These are phyloP conservation scores for Russula abietina DNA, from an alignment of 768 basidiomycete genomes.

Conservation along the genomic window DNA sequence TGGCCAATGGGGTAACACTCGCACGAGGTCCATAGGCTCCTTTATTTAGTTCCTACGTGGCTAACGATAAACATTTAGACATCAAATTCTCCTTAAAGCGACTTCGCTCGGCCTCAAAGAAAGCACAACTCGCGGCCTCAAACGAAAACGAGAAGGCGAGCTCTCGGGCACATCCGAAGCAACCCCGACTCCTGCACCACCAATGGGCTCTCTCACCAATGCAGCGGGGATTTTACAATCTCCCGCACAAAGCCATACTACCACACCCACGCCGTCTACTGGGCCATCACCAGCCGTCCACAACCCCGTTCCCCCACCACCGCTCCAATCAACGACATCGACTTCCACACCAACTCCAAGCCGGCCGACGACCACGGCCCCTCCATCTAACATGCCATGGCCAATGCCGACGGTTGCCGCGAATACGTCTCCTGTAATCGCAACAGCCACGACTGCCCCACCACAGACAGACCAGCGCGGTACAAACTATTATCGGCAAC, in stretches of 20 bases:
- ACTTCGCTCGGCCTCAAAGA: constrained; percentile 74
- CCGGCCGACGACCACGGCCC: constrained; percentile 16
- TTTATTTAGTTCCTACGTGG: background rate
- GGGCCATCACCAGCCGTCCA: constrained; percentile 25
- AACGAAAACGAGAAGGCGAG: constrained; percentile 46
- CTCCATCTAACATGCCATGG: constrained; percentile 23
- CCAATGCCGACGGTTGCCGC: constrained; percentile 26
- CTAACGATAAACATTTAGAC: constrained; percentile 37
- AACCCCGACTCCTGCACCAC: constrained; percentile 5
- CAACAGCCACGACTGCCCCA: constrained; percentile 4
- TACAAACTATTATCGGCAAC: constrained; percentile 19
- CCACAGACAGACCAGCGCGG: constrained; percentile 12
- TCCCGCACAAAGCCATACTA: constrained; percentile 22
- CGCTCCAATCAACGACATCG: constrained; percentile 15
- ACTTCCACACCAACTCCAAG: constrained; percentile 18
- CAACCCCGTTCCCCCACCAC: constrained; percentile 12
- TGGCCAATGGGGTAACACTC: constrained; percentile 63
- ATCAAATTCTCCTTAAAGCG: constrained; percentile 79
- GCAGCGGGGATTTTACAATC: constrained; percentile 15
- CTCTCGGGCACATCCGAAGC: constrained; percentile 6
- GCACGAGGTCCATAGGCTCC: constrained; percentile 52
- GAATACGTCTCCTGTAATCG: constrained; percentile 23
- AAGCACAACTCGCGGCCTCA: constrained; percentile 57
- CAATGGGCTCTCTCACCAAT: constrained; percentile 17
- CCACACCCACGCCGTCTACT: constrained; percentile 20